A percentile compares a stretch with the other conserved stretches of the same genome.
Conservation (phyloP, 2,329 filamentous ascomycete species). For the Paecilomyces dactylethromorphus region DNA sequence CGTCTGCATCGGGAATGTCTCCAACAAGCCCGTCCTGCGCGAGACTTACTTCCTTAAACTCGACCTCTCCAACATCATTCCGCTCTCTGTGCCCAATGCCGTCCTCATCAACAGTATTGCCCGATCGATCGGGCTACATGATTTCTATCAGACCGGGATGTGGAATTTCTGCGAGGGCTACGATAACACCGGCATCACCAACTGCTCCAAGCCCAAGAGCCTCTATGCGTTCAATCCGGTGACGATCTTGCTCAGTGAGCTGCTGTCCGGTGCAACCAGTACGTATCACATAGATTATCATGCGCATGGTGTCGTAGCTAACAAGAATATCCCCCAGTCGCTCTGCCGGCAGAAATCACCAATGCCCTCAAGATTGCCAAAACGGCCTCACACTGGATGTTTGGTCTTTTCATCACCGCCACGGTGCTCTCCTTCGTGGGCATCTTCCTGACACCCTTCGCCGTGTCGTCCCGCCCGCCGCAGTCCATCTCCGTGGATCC, state of each 20-base stretch:
- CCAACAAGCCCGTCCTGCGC: slow-evolving; percentile 54
- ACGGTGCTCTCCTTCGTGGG: slow-evolving; percentile 65
- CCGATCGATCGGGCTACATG: slow-evolving; percentile 76
- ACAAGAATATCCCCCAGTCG: slow-evolving; percentile 44
- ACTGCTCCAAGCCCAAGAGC: slow-evolving; percentile 62
- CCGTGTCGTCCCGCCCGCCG: slow-evolving; percentile 33
- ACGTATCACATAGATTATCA: slow-evolving; percentile 17
- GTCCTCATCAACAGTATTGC: slow-evolving; percentile 80
- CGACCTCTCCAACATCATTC: slow-evolving; percentile 75
- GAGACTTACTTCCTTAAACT: slow-evolving; percentile 80
- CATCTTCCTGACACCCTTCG: slow-evolving; percentile 57
- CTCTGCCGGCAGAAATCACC: slow-evolving; percentile 66
- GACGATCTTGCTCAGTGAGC: slow-evolving; percentile 68
- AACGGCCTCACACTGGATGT: slow-evolving; percentile 78
- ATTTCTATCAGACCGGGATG: slow-evolving; percentile 88
- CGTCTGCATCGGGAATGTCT: slow-evolving; percentile 71
- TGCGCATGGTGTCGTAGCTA: background rate
- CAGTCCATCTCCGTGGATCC: slow-evolving; percentile 24
- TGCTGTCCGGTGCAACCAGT: slow-evolving; percentile 75
- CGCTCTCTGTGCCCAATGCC: slow-evolving; percentile 63
- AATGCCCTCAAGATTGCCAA: slow-evolving; percentile 68
- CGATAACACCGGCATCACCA: slow-evolving; percentile 59
- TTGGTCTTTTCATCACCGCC: slow-evolving; percentile 73
- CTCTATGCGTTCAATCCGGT: slow-evolving; percentile 93
- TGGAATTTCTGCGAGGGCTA: slow-evolving; percentile 94